A percentile compares a stretch with the other conserved stretches of the same genome.
Conservation (phyloP, 495 filamentous ascomycete genomes). For the Daldinia bambusicola region DNA sequence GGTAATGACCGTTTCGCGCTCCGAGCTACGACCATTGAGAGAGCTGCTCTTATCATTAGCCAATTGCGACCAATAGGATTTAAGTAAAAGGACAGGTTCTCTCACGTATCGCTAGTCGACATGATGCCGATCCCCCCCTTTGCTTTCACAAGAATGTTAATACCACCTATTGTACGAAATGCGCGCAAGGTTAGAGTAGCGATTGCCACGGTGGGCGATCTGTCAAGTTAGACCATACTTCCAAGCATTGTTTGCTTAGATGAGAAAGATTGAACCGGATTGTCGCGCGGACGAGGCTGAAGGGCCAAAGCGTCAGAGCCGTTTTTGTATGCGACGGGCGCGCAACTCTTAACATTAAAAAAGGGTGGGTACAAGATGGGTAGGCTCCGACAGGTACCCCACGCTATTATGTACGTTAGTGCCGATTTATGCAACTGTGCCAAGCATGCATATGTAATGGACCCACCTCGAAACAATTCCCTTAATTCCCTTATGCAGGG, state of each 20-base stretch:
- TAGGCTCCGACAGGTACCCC: neutral
- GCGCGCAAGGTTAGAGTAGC: constrained; percentile 4
- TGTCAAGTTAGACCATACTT: constrained; percentile 20
- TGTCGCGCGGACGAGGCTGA: constrained; percentile 29
- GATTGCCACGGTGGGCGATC: constrained; percentile 23
- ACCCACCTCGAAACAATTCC: constrained; percentile 18
- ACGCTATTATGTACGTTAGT: constrained; percentile 10
- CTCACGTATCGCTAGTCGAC: constrained; percentile 44
- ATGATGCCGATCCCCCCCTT: constrained; percentile 26
- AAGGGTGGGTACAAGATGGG: neutral
- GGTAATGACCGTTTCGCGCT: constrained; percentile 28
- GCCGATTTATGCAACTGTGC: constrained; percentile 29
- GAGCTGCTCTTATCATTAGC: constrained; percentile 31
- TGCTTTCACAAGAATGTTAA: neutral
- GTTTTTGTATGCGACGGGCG: constrained; percentile 9
- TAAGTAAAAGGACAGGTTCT: constrained; percentile 2
- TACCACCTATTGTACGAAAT: neutral
- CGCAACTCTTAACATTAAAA: constrained; percentile 32
- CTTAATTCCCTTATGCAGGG: constrained; percentile 1
- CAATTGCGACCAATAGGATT: constrained; percentile 37
- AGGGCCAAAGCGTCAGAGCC: constrained; percentile 20
- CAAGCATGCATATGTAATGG: constrained; percentile 4
- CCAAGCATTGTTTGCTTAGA: constrained; percentile 3
- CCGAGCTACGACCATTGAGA: constrained; percentile 27
- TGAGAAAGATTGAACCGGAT: neutral